Base-by-base conservation (phyloP, 1,284 basidiomycete species). In the Ceratobasidium sp. region DNA sequence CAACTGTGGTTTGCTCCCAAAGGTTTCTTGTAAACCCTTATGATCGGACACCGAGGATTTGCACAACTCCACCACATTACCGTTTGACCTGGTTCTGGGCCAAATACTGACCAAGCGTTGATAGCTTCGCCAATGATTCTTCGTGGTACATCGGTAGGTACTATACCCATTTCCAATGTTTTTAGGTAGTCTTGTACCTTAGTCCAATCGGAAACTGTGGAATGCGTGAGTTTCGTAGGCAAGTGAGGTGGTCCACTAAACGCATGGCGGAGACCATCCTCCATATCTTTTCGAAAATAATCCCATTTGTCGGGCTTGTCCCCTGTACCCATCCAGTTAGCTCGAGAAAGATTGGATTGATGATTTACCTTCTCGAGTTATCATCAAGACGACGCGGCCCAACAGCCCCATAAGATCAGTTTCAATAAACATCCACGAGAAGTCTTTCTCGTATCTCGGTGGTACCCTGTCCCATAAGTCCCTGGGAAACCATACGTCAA, bases 1-100 rank as follows among this genome's bases (percentile, higher is more conserved):
- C 67, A 70, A 18, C 23, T 39, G 10, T 34, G 26, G 0, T 39
- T 1, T 14, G 55, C 39, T 9, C 43, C 53, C 21, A 36, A 28
- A 23, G n/a, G 41, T n/a, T 10, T 28, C 30, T 16, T 41, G 23
- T 45, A 30, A 3, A 32, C 43, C 9, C 14, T 41, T 1, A 32
- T 32, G 3, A 36, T 58, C 1, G 67, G 23, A 46, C 67, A 70
- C n/a, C 67, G 36, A 21, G 67, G 67, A 18, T 70, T 58, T 21
- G 55, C 1, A 32, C 67, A 70, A 41, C 21, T 55, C 39, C 10
- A n/a, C n/a, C 2, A 57, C 4, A n/a, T 10, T 9, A 57, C 18
- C 6, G 14, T 4, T 18, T 57, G 30, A 8, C 30, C 16, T 3
- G 53, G 53, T 18, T 14, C 18, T 1, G 32, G 53, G 12, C 53